Evolutionary conservation across 2,329 filamentous ascomycete genomes (phyloP).

Genomic region (Trichoderma aggressivum): DNA sequence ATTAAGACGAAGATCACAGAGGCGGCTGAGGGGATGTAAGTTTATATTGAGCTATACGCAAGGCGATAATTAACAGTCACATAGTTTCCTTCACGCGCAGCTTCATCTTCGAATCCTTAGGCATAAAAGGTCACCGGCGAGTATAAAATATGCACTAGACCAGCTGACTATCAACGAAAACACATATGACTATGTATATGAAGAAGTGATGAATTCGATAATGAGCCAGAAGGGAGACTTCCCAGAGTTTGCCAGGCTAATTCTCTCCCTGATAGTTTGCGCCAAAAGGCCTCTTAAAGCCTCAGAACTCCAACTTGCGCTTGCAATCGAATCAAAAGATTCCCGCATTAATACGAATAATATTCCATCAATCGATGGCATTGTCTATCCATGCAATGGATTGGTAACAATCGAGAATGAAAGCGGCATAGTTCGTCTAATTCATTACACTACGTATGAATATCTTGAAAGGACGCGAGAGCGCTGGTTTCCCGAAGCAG

Average conservation of each 20-base stretch:
- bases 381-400: not conserved
- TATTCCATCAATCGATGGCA: not conserved
- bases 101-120: not conserved
- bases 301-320: not conserved
- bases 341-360: not conserved
- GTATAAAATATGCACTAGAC: not conserved
- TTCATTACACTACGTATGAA: not conserved
- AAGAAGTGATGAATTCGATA: not conserved
- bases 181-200: not conserved
- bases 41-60: accelerated
- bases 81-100: not conserved
- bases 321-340: not conserved
- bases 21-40: not conserved
- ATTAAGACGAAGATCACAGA: not conserved
- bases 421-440: not conserved
- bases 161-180: accelerated
- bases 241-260: accelerated
- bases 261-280: not conserved
- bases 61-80: accelerated
- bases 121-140: not conserved
- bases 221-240: not conserved
- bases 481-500: not conserved
- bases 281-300: not conserved
- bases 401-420: not conserved
- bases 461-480: accelerated